Base-by-base conservation (phyloP, 2,329 filamentous ascomycete genomes). In the Pseudophaeomoniella oleicola region DNA sequence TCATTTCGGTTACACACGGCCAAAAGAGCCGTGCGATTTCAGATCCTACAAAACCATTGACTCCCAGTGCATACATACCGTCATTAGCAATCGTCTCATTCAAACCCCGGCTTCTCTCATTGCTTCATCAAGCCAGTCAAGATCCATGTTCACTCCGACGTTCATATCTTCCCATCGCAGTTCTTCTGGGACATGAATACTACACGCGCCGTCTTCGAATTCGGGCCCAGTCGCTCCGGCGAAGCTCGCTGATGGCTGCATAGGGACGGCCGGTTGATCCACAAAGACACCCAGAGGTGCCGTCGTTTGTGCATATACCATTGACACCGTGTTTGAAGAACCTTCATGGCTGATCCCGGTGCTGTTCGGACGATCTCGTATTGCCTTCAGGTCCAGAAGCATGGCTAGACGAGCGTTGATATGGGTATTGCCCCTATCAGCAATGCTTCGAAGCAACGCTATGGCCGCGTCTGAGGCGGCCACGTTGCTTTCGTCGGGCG, bases 351-450 rank as follows among this genome's bases (percentile, higher is more conserved):
- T 35, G 12, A 37, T 17, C 16, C 41, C 31, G 29, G 16, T 32
- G 37, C 48, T 13, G 51, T 49, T 4, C 46, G 47, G 33, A 57
- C 50, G 5, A 50, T 42, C 1, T 49, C 18, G 14, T 3, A 35
- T 14, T n/a, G 31, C 32, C 12, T 50, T 51, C 9, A 64, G 44
- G 31, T 59, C 53, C 10, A 58, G 47, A 4, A 64, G 45, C 12
- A 64, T 44, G 5, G 51, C 43, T 39, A 62, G 54, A 4, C 59
- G 54, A 4, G 58, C 56, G 9, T 53, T 54, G 30, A 72, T 60
- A 37, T 71, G 62, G 18, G 56, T 61, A 44, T 72, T 72, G 0
- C 69, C 69, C 6, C 63, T 59, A 33, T 69, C 61, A 10, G 66
- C 66, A 65, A 72, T 72, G 19, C 56, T 53, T 5, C 54, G 55